phyloP scores from a whole-genome alignment of 148 eudicot species.

The Limonium bicolor region DNA sequence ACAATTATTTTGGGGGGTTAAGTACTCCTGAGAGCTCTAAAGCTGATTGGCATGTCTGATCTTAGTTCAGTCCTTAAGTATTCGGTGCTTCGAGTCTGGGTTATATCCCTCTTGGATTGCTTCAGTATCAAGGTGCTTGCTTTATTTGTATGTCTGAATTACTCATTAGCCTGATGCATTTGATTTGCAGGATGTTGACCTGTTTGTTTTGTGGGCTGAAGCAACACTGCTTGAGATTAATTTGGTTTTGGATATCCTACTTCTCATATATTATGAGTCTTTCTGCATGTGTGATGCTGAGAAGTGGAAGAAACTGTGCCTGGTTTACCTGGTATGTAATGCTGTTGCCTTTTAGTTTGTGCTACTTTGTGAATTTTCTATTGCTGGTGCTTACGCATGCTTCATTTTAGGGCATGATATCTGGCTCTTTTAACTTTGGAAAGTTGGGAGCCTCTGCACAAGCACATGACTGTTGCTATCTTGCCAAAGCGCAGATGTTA shows the following conservation, averaged over 20 bases:
- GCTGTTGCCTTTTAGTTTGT: conserved; percentile 8
- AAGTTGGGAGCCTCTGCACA: conserved; percentile 70
- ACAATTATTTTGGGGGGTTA: too few species aligned
- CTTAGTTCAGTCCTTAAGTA: too few species aligned
- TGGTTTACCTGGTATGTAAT: conserved; percentile 55
- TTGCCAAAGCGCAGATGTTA: conserved; percentile 80
- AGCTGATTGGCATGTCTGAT: too few species aligned
- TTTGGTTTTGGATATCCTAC: conserved; percentile 74
- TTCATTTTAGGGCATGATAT: conserved; percentile 46
- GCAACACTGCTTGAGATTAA: conserved; percentile 78
- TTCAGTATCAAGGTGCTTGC: not conserved
- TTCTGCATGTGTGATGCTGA: conserved; percentile 54
- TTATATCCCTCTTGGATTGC: not conserved
- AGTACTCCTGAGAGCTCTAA: too few species aligned
- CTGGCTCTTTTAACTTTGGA: conserved; percentile 50
- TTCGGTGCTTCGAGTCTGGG: too few species aligned
- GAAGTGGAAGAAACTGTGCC: conserved; percentile 69
- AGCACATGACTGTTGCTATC: conserved; percentile 44
- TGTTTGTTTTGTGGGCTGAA: conserved; percentile 86
- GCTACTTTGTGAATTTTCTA: not conserved
- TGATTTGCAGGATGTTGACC: conserved; percentile 62
- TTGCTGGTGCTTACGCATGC: conserved; percentile 7
- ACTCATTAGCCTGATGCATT: not conserved
- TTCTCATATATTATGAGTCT: conserved; percentile 78
- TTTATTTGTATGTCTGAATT: conserved; percentile 1